These are phyloP conservation scores for Tetradesmus lagerheimii DNA, from an alignment of 139 green algal genomes.

Conservation along the genomic window DNA sequence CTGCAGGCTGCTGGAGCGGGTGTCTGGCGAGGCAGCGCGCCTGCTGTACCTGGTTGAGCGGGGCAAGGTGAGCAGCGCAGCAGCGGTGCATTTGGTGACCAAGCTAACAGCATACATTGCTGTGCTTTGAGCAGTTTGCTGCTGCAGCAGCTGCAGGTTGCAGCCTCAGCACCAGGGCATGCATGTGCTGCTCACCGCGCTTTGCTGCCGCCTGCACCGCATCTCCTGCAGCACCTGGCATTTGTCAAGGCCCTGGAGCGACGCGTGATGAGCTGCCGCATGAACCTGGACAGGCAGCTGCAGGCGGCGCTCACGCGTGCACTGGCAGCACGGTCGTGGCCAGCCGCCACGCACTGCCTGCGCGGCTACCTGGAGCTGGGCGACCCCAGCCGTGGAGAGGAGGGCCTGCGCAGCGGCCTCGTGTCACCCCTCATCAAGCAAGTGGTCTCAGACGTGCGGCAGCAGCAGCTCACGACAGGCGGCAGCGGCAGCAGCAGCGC, in stretches of 20 bases:
- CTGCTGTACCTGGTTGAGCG: slow-evolving; percentile 85
- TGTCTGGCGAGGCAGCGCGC: slow-evolving; percentile 89
- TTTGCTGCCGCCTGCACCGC: background rate
- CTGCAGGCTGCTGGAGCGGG: slow-evolving; percentile 85
- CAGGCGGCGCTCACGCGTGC: slow-evolving; percentile 62
- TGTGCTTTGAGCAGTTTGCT: slow-evolving; percentile 28
- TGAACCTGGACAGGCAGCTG: slow-evolving; percentile 64
- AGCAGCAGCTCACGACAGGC: slow-evolving; percentile 8
- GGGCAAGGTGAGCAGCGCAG: slow-evolving; percentile 63
- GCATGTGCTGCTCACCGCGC: too few relatives aligned
- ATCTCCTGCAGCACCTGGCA: slow-evolving; percentile 70
- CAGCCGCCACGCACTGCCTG: slow-evolving; percentile 75
- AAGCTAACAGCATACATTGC: background rate
- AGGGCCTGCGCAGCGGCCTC: slow-evolving; percentile 69
- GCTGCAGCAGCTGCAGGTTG: background rate
- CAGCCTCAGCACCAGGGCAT: too few relatives aligned
- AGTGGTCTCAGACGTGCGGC: slow-evolving; percentile 54
- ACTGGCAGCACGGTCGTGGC: slow-evolving; percentile 48
- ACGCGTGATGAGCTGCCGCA: slow-evolving; percentile 66
- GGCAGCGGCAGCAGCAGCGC: background rate
- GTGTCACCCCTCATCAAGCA: slow-evolving; percentile 75
- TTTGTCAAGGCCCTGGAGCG: slow-evolving; percentile 81
- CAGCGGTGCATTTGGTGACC: background rate
- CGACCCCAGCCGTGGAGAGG: slow-evolving; percentile 66
- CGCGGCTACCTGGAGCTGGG: slow-evolving; percentile 86